Evolutionary conservation across 2,329 filamentous ascomycete genomes (phyloP), one percentile per base, ranked within the genome.

Genomic region (Fusarium pseudograminearum): DNA sequence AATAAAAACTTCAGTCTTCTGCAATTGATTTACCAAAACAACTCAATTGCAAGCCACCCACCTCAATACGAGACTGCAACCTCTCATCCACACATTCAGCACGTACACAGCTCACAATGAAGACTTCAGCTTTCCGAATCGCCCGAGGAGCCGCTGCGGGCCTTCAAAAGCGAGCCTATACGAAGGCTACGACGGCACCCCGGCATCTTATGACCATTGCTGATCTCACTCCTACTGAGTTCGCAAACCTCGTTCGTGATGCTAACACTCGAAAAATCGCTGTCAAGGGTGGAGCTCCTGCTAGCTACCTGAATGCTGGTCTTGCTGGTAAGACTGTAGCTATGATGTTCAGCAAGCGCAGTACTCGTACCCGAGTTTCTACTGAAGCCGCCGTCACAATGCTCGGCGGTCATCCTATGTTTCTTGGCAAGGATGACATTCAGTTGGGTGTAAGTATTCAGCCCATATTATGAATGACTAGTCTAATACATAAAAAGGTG

Each of bases 321-420:
- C 82, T 99, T 67, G 81, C 87, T 1, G 92, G 93, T 54, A 89
- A 93, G 80, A 94, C 94, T 0, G 88, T 99, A 33, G 95, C 96
- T 71, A 91, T 99, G 90, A 93, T 97, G 86, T 99, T 99, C 85
- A 97, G 87, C 86, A 99, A 99, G 83, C 90, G 94, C 72, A 97
- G 92, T 75, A 99, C 96, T 15, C 89, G 96, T 64, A 99, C 96
- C 15, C 90, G 96, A 67, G 91, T 99, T 33, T 97, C 94, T 3
- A 98, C 94, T 3, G 96, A 99, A 83, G 91, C 91, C 10, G 96
- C 96, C 15, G 90, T 98, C 38, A 88, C 91, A n/a, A 84, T 93
- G 63, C 87, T 99, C 84, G 94, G 94, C 38, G 96, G 95, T 0
- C 92, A 97, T 75, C 91, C 96, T 24, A 98, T 99, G 94, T 99